Conservation (phyloP, 2,329 filamentous ascomycete genomes). For the Alternaria novae-zelandiae region DNA sequence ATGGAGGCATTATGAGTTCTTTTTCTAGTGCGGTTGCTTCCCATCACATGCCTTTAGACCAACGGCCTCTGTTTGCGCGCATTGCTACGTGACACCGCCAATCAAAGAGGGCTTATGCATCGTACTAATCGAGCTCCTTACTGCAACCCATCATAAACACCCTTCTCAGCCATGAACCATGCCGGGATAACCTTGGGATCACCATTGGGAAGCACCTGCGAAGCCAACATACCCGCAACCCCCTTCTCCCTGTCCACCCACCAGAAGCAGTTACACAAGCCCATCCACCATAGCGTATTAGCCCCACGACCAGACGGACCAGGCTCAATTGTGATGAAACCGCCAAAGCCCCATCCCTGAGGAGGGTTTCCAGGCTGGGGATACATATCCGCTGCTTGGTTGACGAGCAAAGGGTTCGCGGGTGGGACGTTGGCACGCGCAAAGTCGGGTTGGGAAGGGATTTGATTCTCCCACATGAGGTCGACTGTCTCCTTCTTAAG, state of each 20-base stretch:
- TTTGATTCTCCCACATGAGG: slow-evolving; percentile 70
- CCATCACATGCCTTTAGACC: background rate
- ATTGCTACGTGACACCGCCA: background rate
- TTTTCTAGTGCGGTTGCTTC: background rate
- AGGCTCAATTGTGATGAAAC: slow-evolving; percentile 59
- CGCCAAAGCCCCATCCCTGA: slow-evolving; percentile 70
- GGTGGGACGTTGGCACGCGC: slow-evolving; percentile 52
- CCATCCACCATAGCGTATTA: slow-evolving; percentile 64
- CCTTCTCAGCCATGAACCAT: slow-evolving; percentile 46
- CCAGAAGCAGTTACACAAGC: slow-evolving; percentile 67
- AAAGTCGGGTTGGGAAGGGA: slow-evolving; percentile 61
- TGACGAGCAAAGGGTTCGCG: slow-evolving; percentile 58
- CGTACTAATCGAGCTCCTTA: background rate
- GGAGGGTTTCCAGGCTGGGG: slow-evolving; percentile 56
- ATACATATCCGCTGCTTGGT: slow-evolving; percentile 59
- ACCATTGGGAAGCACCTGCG: slow-evolving; percentile 41
- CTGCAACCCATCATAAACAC: slow-evolving; percentile 45
- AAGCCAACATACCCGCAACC: slow-evolving; percentile 47
- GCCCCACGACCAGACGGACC: slow-evolving; percentile 60
- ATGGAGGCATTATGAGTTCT: background rate
- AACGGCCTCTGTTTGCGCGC: background rate
- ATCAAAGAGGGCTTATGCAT: background rate
- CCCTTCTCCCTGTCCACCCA: slow-evolving; percentile 68
- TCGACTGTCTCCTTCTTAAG: slow-evolving; percentile 65
- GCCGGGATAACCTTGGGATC: slow-evolving; percentile 42